These are phyloP conservation scores for Verticillium alfalfae DNA, from an alignment of 2,329 filamentous ascomycete species.

Conservation along the genomic window DNA sequence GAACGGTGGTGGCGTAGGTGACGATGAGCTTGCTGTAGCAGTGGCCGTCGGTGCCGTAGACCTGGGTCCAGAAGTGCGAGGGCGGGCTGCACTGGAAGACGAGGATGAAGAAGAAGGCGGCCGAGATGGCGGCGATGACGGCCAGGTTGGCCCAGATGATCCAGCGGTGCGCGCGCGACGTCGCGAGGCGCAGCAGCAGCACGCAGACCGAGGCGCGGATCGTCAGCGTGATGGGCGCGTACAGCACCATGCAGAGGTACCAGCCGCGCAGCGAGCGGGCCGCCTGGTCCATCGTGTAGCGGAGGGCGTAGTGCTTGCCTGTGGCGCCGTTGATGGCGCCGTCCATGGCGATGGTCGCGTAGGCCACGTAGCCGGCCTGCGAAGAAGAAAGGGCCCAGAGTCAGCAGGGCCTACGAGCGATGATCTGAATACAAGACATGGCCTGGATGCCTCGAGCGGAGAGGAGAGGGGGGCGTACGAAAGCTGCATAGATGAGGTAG, in stretches of 20 bases:
- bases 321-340: conserved; percentile 22
- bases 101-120: conserved; percentile 36
- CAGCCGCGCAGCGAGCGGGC: conserved; percentile 22
- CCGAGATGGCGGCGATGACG: conserved; percentile 27
- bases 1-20: conserved; percentile 34
- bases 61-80: conserved; percentile 39
- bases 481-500: conserved; percentile 35
- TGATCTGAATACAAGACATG: neutral
- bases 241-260: conserved; percentile 31
- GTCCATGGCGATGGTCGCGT: conserved; percentile 22
- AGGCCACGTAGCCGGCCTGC: conserved; percentile 23
- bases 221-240: conserved; percentile 28
- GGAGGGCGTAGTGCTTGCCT: conserved; percentile 13
- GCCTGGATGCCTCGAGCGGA: neutral
- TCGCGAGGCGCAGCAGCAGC: conserved; percentile 32
- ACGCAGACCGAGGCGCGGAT: conserved; percentile 31
- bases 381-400: neutral
- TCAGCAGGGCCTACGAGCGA: neutral
- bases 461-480: conserved; percentile 25
- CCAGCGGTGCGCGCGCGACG: conserved; percentile 20
- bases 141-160: conserved; percentile 21
- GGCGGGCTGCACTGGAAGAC: conserved; percentile 43
- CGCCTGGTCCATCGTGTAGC: conserved; percentile 10
- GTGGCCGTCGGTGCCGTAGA: conserved; percentile 22
- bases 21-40: conserved; percentile 34